Evolutionary conservation across 148 eudicot genomes (phyloP), one percentile per base, ranked within the genome.

Genomic region (Vaccinium myrtillus): DNA sequence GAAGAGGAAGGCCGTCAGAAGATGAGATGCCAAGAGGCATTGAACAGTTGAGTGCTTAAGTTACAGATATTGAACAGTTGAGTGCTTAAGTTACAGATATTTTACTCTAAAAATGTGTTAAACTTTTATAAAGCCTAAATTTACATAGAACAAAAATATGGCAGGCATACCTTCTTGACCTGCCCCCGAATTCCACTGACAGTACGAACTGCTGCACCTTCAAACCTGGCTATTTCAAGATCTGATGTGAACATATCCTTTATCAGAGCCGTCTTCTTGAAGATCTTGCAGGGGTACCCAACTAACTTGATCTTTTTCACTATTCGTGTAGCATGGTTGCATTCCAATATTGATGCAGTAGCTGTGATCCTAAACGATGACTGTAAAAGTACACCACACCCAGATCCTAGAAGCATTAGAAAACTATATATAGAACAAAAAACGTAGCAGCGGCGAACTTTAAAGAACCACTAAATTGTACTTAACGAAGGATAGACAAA

Each of bases 181-280:
- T 95, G 96, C 70, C 99, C 99, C 32, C 99, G 94, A 63, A 97
- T 93, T 79, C 95, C 95, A 92, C 99, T 97, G 69, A 93, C 96
- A 65, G 99, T 97, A 58, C 91, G 90, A 79, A 97, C 73, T 21
- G 91, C 83, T 51, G 98, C 99, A 85, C 99, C 98, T 88, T 97
- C 98, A 88, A 91, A 95, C 88, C 97, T 93, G 27, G 99, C 98
- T 86, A 97, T 86, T 87, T 97, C 99, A 87, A 95, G 99, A 91
- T 97, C 98, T 84, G 99, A 95, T 74, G 98, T 97, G 87, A 97
- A 97, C 99, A 97, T 97, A 84, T 94, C 93, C 84, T 92, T 91
- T 49, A 97, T 97, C 67, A 94, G 92, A 11, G 98, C 99, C 0
- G 99, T 97, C 85, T 94, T 97, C 92, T 93, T 95, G 89, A 91